Evolutionary conservation across 441 rosid genomes (phyloP), one percentile per base, ranked within the genome.

Genomic region (Populus hybrid): DNA sequence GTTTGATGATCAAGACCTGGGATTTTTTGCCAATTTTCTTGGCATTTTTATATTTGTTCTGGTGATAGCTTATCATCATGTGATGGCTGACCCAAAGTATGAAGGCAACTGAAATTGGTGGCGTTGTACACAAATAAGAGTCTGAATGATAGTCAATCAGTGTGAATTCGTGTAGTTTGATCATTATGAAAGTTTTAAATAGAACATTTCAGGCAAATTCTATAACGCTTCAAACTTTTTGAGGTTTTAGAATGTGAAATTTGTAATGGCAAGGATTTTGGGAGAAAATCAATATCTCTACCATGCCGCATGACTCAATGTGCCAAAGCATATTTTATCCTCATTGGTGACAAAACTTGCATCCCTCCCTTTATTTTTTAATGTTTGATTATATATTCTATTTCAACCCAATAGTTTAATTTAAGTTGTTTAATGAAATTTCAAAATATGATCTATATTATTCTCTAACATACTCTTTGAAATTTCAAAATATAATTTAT

Each of bases 81-180:
- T 95, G 80, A 81, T 91, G 84, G 95, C 98, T 76, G 98, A 95
- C 78, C 97, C 95, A 8, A 94, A 94, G 73, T 94, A 82, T 64
- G 98, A 87, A 87, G 91, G 90, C 69, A 86, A 78, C 68, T 82
- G 76, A 87, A 77, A 64, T 24, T 26, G 61, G 61, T 3, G 61
- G 61, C n/a, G n/a, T 53, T 53, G 61, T 53, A 16, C 61, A 53
- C 61, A 53, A 53, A 53, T 53, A 16, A 53, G n/a, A 18, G 61
- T 53, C 61, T 53, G n/a, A 0, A 16, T 53, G 9, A 53, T 6
- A 53, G 61, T 53, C 61, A 53, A 53, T 16, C 61, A 53, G 61
- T 53, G 8, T 53, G n/a, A 53, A 53, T 53, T 53, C n/a, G 8
- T 53, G 7, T 53, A 18, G 61, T 53, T 53, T 18, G 61, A 53